Percentiles rank a stretch among this genome's conserved stretches.
Evolutionary conservation across 192 early-diverging fungal genomes (phyloP).

Genomic region (Coemansia sp.): DNA sequence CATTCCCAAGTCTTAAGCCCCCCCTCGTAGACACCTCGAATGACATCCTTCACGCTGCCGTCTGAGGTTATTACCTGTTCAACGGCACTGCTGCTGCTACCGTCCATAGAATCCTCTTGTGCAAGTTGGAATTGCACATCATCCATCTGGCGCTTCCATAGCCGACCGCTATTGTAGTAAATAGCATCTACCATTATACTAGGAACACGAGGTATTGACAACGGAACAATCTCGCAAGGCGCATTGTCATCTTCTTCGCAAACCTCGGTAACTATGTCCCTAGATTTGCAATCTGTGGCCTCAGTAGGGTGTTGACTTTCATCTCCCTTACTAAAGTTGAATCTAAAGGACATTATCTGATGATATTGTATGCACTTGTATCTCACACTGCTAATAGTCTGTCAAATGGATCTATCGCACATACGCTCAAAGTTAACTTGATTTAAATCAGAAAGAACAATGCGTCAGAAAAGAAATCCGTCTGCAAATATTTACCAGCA

Average conservation of each 20-base stretch:
- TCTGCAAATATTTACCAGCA: neutral
- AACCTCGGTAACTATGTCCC: neutral
- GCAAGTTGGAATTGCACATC: slow-evolving; percentile 86
- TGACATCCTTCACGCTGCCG: slow-evolving; percentile 63
- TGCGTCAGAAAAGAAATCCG: neutral
- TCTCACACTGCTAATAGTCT: too few species aligned
- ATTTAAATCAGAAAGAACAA: neutral
- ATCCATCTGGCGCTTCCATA: slow-evolving; percentile 71
- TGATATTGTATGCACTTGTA: too few species aligned
- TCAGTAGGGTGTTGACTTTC: slow-evolving; percentile 17
- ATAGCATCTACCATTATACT: slow-evolving; percentile 45
- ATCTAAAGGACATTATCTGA: slow-evolving; percentile 43
- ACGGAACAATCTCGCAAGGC: slow-evolving; percentile 23
- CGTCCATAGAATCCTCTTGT: slow-evolving; percentile 66
- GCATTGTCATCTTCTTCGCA: neutral
- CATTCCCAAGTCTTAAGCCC: slow-evolving; percentile 99
- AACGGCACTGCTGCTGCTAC: slow-evolving; percentile 32
- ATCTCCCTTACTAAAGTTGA: slow-evolving; percentile 38
- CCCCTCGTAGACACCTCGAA: slow-evolving; percentile 90
- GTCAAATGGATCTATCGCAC: neutral
- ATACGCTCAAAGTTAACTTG: neutral
- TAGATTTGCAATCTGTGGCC: neutral
- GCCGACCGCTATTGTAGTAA: slow-evolving; percentile 22
- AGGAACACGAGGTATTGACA: slow-evolving; percentile 32
- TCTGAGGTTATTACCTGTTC: slow-evolving; percentile 34